Evolutionary conservation across 805 yeast species (phyloP), one percentile per base, ranked within the genome.

Genomic region (Saccharomycopsis synnaedendra): DNA sequence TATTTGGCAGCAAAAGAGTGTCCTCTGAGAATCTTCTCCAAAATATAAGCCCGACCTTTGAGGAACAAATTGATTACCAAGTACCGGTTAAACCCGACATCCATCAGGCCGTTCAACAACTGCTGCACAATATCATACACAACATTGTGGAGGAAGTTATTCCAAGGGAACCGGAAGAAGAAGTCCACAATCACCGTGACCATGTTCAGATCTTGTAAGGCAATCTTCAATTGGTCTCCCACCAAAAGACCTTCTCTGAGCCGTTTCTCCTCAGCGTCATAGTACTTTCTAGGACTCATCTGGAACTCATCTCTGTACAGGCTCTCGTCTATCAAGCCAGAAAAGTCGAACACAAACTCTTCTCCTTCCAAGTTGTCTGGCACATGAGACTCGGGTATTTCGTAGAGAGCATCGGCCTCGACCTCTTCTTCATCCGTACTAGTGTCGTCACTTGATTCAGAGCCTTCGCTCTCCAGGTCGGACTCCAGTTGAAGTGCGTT

Each of bases 91-190:
- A 78, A 82, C n/a, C 88, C 87, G 45, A 80, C 69, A 53, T 85
- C 86, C 52, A 76, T 58, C 4, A 78, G 70, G 0, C 90, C 95
- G 63, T 83, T 84, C 60, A 85, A 76, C 19, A 84, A 77, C 59
- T 85, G 95, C 58, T 85, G 95, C 35, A 83, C 79, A 54, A 85
- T 73, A 62, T 85, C 95, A 64, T 84, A 85, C 1, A 84, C 90
- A 52, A 85, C 94, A 58, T 84, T 85, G 63, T 85, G 95, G 63
- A 85, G 74, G 56, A 85, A 85, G 54, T 85, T 85, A 57, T 85
- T 85, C 90, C 93, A 85, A 7, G 89, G 85, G 58, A 76, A 84
- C 48, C 71, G 67, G 57, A 81, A 79, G 58, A 85, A 82, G 76
- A 79, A 81, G 32, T 72, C 66, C n/a, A 84, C 64, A 9, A 84